Conservation (phyloP, 2,329 filamentous ascomycete genomes). For the Thielaviopsis euricoi region DNA sequence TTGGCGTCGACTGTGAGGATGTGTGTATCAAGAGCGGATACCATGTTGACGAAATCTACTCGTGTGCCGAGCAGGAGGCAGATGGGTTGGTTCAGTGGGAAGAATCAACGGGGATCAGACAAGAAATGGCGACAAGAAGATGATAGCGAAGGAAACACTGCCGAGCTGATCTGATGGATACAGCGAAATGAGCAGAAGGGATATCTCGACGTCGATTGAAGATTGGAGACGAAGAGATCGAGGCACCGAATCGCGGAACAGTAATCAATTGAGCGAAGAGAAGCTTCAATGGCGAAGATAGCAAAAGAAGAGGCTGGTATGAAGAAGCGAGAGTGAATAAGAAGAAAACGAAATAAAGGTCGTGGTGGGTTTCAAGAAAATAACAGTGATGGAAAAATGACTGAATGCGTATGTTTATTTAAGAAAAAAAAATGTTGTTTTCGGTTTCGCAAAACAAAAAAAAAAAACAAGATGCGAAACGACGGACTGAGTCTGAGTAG, state of each 20-base stretch:
- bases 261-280: neutral
- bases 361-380: too few relatives aligned
- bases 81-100: slow-evolving; percentile 9
- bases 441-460: too few relatives aligned
- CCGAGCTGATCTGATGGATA: neutral
- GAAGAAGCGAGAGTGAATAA: neutral
- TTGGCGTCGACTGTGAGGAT: slow-evolving; percentile 83
- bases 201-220: slow-evolving; percentile 5
- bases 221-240: slow-evolving; percentile 7
- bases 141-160: too few relatives aligned
- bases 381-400: too few relatives aligned
- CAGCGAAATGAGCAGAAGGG: neutral
- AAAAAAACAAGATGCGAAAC: too few relatives aligned
- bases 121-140: neutral
- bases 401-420: too few relatives aligned
- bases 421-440: too few relatives aligned
- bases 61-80: slow-evolving; percentile 21
- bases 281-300: neutral
- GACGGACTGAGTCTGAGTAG: too few relatives aligned
- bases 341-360: neutral
- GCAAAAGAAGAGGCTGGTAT: too few relatives aligned
- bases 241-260: slow-evolving; percentile 9
- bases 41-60: slow-evolving; percentile 44
- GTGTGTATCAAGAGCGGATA: slow-evolving; percentile 64
- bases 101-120: slow-evolving; percentile 11